These are phyloP conservation scores for Verticillium nubilum DNA, from an alignment of 2,329 filamentous ascomycete species.

Conservation along the genomic window DNA sequence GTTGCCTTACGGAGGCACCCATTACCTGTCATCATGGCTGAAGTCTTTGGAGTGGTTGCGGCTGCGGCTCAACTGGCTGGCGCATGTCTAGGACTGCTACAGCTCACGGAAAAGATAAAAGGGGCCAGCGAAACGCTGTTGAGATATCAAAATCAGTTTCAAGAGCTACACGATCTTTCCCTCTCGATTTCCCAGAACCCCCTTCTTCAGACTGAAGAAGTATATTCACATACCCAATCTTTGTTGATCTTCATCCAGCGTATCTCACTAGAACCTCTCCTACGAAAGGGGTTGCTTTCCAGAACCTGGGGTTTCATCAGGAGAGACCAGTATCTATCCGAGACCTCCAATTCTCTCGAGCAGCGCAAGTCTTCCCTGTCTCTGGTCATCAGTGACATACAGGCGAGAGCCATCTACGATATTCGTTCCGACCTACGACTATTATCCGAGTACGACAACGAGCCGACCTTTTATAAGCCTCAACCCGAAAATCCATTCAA, in stretches of 20 bases:
- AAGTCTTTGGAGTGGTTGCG: conserved; percentile 16
- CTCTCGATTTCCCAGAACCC: conserved; percentile 14
- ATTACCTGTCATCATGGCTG: conserved; percentile 13
- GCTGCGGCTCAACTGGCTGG: conserved; percentile 13
- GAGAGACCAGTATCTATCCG: conserved; percentile 11
- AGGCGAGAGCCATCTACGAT: conserved; percentile 18
- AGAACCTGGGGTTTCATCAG: conserved; percentile 1
- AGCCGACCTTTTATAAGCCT: neutral
- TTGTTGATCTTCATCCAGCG: conserved; percentile 10
- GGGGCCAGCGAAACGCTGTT: conserved; percentile 6
- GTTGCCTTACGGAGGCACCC: neutral
- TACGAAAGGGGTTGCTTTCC: neutral
- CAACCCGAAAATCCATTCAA: neutral
- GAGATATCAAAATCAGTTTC: conserved; percentile 15
- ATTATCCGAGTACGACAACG: neutral
- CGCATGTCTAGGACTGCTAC: conserved; percentile 12
- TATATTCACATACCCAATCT: conserved; percentile 8
- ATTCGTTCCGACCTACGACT: neutral
- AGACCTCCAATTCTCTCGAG: conserved; percentile 12
- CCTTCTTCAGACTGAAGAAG: conserved; percentile 15
- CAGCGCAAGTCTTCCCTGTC: conserved; percentile 12
- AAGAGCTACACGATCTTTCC: conserved; percentile 14
- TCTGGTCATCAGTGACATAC: conserved; percentile 10
- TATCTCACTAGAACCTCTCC: conserved; percentile 5
- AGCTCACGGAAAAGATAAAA: conserved; percentile 17